Conservation (phyloP, 352 stramenopile species). For the Phytophthora kernoviae region DNA sequence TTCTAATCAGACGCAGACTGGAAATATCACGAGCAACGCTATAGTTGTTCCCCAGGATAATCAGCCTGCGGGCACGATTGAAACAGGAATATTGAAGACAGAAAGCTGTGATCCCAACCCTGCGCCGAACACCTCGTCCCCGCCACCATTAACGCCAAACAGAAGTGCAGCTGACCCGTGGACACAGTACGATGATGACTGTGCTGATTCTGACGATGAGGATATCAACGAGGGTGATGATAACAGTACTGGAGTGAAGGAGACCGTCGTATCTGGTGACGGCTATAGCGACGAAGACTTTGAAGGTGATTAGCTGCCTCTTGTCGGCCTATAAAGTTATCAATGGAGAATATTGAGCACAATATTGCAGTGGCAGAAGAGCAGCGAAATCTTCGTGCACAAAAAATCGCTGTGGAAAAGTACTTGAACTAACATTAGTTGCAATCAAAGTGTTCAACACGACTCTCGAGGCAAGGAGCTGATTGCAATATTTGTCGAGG, state of each 20-base stretch:
- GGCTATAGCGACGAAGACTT: constrained; percentile 65
- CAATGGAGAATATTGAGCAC: no score
- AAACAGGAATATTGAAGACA: no score
- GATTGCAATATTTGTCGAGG: no score
- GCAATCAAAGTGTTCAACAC: no score
- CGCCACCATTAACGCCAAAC: constrained; percentile 3
- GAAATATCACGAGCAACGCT: neutral
- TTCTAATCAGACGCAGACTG: constrained; percentile 11
- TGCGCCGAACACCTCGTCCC: neutral
- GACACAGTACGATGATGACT: constrained; percentile 41
- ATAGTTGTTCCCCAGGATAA: neutral
- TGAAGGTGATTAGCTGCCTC: constrained; percentile 49
- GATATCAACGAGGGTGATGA: constrained; percentile 30
- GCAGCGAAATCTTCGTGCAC: no score
- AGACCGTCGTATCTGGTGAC: constrained; percentile 20
- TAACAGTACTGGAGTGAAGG: constrained; percentile 12
- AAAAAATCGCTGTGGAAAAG: no score
- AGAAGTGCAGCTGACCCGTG: constrained; percentile 15
- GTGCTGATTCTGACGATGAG: constrained; percentile 14
- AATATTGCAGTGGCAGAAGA: no score
- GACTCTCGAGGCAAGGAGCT: no score
- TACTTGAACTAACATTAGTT: no score
- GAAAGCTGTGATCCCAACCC: neutral
- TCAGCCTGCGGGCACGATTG: no score
- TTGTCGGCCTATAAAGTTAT: no score